A percentile compares a stretch with the other conserved stretches of the same genome.
phyloP scores from a whole-genome alignment of 106 monocot genomes.

The Allium sativum region DNA sequence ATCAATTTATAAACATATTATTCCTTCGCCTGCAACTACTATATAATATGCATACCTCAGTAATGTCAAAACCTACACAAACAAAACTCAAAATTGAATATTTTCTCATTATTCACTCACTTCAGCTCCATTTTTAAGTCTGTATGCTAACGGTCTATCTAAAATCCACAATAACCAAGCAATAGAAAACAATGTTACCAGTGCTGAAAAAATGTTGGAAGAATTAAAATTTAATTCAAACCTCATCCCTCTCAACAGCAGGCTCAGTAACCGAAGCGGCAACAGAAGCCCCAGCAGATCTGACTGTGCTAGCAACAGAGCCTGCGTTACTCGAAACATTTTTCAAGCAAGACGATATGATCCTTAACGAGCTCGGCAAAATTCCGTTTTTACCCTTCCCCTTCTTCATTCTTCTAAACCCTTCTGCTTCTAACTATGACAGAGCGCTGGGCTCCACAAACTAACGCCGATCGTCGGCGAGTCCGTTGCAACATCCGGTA shows the following conservation, averaged over 20 bases:
- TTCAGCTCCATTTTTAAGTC: too few species aligned
- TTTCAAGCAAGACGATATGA: slow-evolving; percentile 94
- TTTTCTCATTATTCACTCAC: too few species aligned
- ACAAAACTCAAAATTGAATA: too few species aligned
- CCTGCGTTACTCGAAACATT: slow-evolving; percentile 86
- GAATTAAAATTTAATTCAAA: background rate
- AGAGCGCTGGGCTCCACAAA: slow-evolving; percentile 5
- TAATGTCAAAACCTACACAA: too few species aligned
- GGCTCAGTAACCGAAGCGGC: slow-evolving; percentile 51
- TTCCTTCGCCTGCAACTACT: too few species aligned
- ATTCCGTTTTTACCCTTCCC: slow-evolving; percentile 17
- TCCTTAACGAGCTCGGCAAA: slow-evolving; percentile 81
- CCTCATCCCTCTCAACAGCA: slow-evolving; percentile 76
- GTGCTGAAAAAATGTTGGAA: background rate
- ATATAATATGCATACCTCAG: too few species aligned
- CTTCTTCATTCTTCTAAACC: slow-evolving; percentile 17
- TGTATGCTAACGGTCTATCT: too few species aligned
- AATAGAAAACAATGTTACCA: too few species aligned
- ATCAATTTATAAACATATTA: too few species aligned
- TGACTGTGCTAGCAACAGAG: slow-evolving; percentile 60
- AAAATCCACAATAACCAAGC: too few species aligned
- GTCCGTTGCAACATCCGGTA: slow-evolving; percentile 8
- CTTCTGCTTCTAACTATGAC: too few species aligned
- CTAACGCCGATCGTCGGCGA: slow-evolving; percentile 7
- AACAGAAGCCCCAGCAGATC: slow-evolving; percentile 81